Base-by-base conservation (phyloP, 2,329 filamentous ascomycete species). In the Fusarium sp. region DNA sequence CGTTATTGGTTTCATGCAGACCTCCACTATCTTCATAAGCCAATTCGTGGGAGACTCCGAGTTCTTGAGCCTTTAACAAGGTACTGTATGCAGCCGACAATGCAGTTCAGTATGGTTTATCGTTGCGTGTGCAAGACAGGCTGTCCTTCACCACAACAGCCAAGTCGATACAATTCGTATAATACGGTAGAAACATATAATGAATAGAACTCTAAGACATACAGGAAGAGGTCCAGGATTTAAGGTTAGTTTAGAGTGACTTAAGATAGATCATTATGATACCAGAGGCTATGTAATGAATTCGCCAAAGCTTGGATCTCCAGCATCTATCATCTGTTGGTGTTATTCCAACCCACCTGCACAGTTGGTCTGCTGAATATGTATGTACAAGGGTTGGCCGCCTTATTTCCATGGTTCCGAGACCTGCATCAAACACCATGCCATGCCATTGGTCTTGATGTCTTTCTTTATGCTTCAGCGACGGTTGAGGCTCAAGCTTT, bases 1-100 rank as follows among this genome's bases (percentile, higher is more conserved):
- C 56, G 55, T 65, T 54, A 65, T 65, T 65, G 54, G 34, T 42
- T 65, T 68, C 43, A 62, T 65, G 50, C 55, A 44, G 34, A 17
- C 36, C 20, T 59, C 36, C n/a, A 30, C 19, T 42, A 10, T 36
- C 17, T 36, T 17, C 34, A 36, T 30, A 15, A 46, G 28, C 30
- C 21, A n/a, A 34, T 26, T 38, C 19, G 34, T 19, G 26, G 36
- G 14, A 48, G n/a, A 19, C 17, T 38, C 28, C 15, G 20, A n/a
- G 9, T 10, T 38, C 23, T 45, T 47, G 40, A 20, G 36, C 24
- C 36, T 28, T 24, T n/a, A n/a, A 51, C 34, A 19, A 10, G 9
- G 17, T n/a, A 28, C 26, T 28, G 26, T 10, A 28, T 11, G 26
- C 6, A 36, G 34, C 17, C n/a, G 17, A 10, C 17, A n/a, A 9